Percentiles rank a stretch among this genome's conserved stretches.
These are phyloP conservation scores for Candida khao-thaluensis DNA, from an alignment of 805 yeast species.

Conservation along the genomic window DNA sequence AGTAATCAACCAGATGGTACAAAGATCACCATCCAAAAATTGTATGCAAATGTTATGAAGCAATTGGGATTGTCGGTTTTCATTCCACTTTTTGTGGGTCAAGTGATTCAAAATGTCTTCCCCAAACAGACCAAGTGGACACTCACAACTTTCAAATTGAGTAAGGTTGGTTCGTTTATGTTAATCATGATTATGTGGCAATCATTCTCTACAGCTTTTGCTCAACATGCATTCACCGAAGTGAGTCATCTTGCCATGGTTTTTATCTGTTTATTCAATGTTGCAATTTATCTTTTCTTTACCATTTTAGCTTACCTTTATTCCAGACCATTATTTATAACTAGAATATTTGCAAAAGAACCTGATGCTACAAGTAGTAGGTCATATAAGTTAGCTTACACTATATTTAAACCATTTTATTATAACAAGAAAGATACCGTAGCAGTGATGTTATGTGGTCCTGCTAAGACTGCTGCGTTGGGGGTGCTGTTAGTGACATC, in stretches of 20 bases:
- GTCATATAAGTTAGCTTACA: conserved; percentile 46
- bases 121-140: conserved; percentile 66
- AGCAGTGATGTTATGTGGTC: conserved; percentile 81
- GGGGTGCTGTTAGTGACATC: conserved; percentile 84
- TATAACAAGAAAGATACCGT: conserved; percentile 72
- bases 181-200: conserved; percentile 73
- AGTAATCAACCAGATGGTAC: conserved; percentile 46
- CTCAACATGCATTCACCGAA: conserved; percentile 72
- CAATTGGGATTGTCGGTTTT: conserved; percentile 83
- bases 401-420: conserved; percentile 60
- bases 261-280: conserved; percentile 77
- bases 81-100: conserved; percentile 87
- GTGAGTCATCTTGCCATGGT: conserved; percentile 69
- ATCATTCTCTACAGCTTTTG: conserved; percentile 84
- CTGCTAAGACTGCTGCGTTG: conserved; percentile 90
- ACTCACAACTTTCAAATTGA: conserved; percentile 54
- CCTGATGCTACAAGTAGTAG: conserved; percentile 49
- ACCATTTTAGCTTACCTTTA: conserved; percentile 58
- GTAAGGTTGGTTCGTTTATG: conserved; percentile 78
- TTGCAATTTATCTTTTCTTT: conserved; percentile 76
- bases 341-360: conserved; percentile 37
- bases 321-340: conserved; percentile 60
- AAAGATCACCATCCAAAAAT: conserved; percentile 44
- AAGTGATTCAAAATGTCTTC: conserved; percentile 67
- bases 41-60: conserved; percentile 79